phyloP scores from a whole-genome alignment of 768 basidiomycete genomes.

The Amanita inopinata region DNA sequence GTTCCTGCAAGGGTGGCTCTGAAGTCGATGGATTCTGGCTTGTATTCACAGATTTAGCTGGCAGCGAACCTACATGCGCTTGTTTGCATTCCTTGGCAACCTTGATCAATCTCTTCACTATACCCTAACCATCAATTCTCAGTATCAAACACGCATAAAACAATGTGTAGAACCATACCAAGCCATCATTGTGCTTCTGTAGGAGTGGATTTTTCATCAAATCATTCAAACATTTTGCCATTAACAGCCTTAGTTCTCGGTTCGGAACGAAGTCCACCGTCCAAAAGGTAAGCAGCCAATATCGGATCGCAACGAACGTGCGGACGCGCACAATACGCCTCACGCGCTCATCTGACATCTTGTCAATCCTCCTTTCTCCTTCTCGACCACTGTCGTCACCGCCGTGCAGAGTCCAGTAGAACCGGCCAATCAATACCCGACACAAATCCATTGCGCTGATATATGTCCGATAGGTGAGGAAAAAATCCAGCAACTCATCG shows the following conservation, averaged over 20 bases:
- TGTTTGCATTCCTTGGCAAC: constrained; percentile 77
- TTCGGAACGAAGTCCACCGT: constrained; percentile 80
- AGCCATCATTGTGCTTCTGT: constrained; percentile 54
- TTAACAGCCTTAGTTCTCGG: constrained; percentile 59
- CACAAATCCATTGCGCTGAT: constrained; percentile 71
- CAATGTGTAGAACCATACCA: constrained; percentile 38
- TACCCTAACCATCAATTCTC: constrained; percentile 37
- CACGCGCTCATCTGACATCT: constrained; percentile 47
- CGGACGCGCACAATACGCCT: constrained; percentile 75
- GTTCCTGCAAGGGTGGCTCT: constrained; percentile 21
- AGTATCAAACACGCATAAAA: neutral
- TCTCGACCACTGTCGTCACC: neutral
- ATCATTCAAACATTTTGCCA: constrained; percentile 79
- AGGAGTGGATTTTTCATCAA: constrained; percentile 62
- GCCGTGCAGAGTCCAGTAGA: constrained; percentile 73
- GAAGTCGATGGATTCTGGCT: constrained; percentile 20
- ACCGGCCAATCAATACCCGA: constrained; percentile 74
- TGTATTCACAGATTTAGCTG: constrained; percentile 18
- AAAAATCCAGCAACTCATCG: constrained; percentile 82
- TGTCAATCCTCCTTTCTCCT: neutral
- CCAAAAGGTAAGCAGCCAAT: constrained; percentile 90
- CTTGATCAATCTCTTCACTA: constrained; percentile 75
- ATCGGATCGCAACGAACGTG: constrained; percentile 83
- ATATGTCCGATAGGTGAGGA: constrained; percentile 87
- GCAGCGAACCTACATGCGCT: constrained; percentile 36